Percentiles rank a stretch among this genome's conserved stretches.
These are phyloP conservation scores for Citrus maxima DNA, from an alignment of 345 rosid genomes.

Conservation along the genomic window DNA sequence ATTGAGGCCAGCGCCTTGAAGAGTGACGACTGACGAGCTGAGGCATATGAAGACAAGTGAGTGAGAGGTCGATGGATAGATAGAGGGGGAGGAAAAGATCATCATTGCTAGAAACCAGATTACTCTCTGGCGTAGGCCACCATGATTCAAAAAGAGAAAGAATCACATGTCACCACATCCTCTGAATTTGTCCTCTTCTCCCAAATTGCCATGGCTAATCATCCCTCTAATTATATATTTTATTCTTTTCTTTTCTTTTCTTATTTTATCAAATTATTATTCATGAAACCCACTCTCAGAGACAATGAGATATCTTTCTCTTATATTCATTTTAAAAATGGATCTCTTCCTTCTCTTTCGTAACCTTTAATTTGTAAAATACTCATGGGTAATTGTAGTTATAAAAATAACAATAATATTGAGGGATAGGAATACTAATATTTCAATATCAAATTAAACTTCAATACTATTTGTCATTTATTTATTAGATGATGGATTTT, in stretches of 20 bases:
- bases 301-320: neutral
- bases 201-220: conserved; percentile 36
- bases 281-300: neutral
- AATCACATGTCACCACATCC: conserved; percentile 49
- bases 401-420: no score
- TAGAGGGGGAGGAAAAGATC: conserved; percentile 13
- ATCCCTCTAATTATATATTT: conserved; percentile 16
- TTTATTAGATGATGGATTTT: no score
- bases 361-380: no score
- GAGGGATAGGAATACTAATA: no score
- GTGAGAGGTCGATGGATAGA: conserved; percentile 9
- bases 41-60: conserved; percentile 1
- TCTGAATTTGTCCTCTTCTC: conserved; percentile 36
- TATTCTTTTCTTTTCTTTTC: conserved; percentile 12
- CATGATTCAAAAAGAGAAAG: conserved; percentile 53
- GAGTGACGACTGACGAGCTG: neutral
- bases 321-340: no score
- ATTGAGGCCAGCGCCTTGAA: conserved; percentile 1
- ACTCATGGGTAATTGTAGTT: neutral
- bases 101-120: conserved; percentile 58
- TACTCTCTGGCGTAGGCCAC: conserved; percentile 74
- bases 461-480: fast-evolving
- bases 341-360: neutral
- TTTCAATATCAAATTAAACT: no score
- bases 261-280: neutral